Percentiles rank a stretch among this genome's conserved stretches.
Evolutionary conservation across 805 yeast genomes (phyloP).

Genomic region (Sungouiella thailandica): DNA sequence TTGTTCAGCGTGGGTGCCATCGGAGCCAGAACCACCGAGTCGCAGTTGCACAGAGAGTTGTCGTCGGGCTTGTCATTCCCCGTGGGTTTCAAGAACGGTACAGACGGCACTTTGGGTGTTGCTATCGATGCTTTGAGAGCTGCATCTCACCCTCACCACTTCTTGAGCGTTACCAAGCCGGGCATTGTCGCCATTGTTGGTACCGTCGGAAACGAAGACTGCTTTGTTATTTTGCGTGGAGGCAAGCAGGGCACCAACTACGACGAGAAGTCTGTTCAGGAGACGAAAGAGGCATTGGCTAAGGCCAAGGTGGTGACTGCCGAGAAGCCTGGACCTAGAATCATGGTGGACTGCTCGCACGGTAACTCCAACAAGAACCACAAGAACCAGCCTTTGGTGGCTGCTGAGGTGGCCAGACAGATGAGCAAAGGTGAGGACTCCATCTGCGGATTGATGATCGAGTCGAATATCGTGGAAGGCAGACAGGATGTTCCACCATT

Average conservation of each 20-base stretch:
- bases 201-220: slow-evolving; percentile 91
- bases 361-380: slow-evolving; percentile 94
- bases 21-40: slow-evolving; percentile 98
- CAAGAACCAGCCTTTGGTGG: slow-evolving; percentile 94
- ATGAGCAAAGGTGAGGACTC: slow-evolving; percentile 71
- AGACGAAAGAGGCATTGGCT: slow-evolving; percentile 61
- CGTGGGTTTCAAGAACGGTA: slow-evolving; percentile 96
- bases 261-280: slow-evolving; percentile 72
- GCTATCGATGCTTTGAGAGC: slow-evolving; percentile 94
- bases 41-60: slow-evolving; percentile 94
- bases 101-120: slow-evolving; percentile 90
- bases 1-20: slow-evolving; percentile 92
- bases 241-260: slow-evolving; percentile 92
- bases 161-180: slow-evolving; percentile 95
- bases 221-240: slow-evolving; percentile 94
- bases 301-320: slow-evolving; percentile 41
- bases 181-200: slow-evolving; percentile 96
- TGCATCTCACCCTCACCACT: slow-evolving; percentile 88
- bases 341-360: slow-evolving; percentile 97
- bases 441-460: slow-evolving; percentile 94
- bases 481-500: slow-evolving; percentile 71
- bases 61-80: slow-evolving; percentile 99
- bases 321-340: slow-evolving; percentile 43
- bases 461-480: slow-evolving; percentile 87
- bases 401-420: slow-evolving; percentile 75